Conservation (phyloP, 225 moss, liverwort and hornwort genomes). For the Marchantia polymorpha region DNA sequence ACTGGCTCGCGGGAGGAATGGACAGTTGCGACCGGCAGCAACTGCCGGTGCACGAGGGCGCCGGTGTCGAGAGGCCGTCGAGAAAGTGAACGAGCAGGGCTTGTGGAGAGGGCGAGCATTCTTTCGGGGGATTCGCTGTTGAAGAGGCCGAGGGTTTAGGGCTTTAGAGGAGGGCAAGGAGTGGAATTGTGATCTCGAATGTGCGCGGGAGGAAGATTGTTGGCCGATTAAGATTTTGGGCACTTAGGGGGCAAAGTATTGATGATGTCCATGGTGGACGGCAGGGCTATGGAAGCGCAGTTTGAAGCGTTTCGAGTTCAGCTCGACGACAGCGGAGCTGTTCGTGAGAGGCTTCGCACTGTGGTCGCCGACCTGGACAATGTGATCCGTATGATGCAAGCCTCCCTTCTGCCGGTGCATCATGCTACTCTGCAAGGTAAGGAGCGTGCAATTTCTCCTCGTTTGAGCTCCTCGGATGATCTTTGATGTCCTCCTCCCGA, state of each 20-base stretch:
- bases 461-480: too few species aligned
- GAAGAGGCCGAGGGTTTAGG: background rate
- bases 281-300: slow-evolving; percentile 39
- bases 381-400: slow-evolving; percentile 44
- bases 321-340: slow-evolving; percentile 49
- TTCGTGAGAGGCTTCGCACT: slow-evolving; percentile 34
- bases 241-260: background rate
- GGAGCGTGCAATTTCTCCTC: too few species aligned
- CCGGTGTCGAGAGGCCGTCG: too few species aligned
- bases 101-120: too few species aligned
- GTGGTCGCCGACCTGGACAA: slow-evolving; percentile 44
- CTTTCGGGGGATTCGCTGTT: too few species aligned
- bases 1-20: too few species aligned
- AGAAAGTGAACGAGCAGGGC: too few species aligned
- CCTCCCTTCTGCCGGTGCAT: slow-evolving; percentile 48
- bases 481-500: too few species aligned
- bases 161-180: slow-evolving; percentile 1
- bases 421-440: slow-evolving; percentile 24
- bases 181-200: background rate
- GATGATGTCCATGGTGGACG: background rate
- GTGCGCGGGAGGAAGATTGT: background rate
- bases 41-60: too few species aligned
- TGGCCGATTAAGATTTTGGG: background rate
- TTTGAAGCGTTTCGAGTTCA: slow-evolving; percentile 48
- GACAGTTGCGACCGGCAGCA: too few species aligned